Conservation (phyloP, 306 rosid genomes). For the Psophocarpus tetragonolobus region DNA sequence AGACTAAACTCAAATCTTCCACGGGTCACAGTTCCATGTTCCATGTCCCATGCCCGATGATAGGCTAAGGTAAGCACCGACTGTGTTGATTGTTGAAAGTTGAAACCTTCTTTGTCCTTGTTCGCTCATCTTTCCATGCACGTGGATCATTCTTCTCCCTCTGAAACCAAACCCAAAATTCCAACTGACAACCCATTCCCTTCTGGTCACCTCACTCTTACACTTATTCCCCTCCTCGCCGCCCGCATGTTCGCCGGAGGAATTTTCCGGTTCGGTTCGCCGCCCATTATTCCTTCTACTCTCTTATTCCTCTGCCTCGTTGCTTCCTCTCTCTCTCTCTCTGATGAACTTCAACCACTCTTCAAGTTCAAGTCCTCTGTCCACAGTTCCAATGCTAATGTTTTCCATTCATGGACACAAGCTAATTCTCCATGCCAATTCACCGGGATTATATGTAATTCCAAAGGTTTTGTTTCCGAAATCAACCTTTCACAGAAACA, state of each 20-base stretch:
- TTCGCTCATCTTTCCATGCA: constrained; percentile 28
- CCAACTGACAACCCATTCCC: constrained; percentile 14
- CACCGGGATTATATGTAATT: constrained; percentile 60
- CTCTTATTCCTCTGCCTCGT: constrained; percentile 42
- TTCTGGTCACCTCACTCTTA: constrained; percentile 17
- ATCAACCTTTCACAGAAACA: constrained; percentile 54
- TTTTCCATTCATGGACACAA: constrained; percentile 60
- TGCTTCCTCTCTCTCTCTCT: constrained; percentile 37
- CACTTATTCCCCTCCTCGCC: neutral
- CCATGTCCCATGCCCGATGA: too few species aligned
- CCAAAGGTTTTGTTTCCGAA: constrained; percentile 56
- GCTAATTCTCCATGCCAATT: constrained; percentile 47
- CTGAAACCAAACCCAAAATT: constrained; percentile 34
- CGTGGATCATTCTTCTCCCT: constrained; percentile 21
- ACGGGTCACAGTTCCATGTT: too few species aligned
- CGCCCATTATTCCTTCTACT: constrained; percentile 22
- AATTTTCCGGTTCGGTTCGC: constrained; percentile 29
- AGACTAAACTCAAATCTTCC: too few species aligned
- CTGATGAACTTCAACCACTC: constrained; percentile 56
- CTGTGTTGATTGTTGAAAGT: too few species aligned
- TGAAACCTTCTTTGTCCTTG: neutral
- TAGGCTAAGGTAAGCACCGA: constrained; percentile 1
- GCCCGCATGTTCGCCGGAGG: constrained; percentile 45
- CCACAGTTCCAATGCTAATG: constrained; percentile 36
- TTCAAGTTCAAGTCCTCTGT: constrained; percentile 51